A percentile compares a stretch with the other conserved stretches of the same genome.
phyloP scores from a whole-genome alignment of 176 grass and related monocot genomes.

The Microstegium vimineum region DNA sequence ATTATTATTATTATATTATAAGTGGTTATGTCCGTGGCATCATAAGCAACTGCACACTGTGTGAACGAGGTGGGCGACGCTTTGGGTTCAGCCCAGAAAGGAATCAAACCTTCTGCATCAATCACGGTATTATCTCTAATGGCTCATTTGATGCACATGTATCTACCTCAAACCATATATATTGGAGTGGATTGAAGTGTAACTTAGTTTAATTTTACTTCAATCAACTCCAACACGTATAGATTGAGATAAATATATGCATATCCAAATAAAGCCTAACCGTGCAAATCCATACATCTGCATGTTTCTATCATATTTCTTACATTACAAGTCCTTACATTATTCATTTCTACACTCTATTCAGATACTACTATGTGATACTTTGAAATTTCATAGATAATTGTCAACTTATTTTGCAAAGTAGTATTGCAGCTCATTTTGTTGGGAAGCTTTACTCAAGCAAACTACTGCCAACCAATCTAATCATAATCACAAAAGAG shows the following conservation, averaged over 20 bases:
- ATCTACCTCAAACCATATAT: no score
- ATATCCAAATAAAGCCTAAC: no score
- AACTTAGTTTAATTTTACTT: no score
- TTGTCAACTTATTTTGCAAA: background rate
- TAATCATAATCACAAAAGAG: background rate
- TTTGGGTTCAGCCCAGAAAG: slow-evolving; percentile 5
- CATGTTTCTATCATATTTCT: background rate
- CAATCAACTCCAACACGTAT: no score
- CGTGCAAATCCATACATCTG: background rate
- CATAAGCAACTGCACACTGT: background rate
- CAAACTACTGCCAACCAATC: background rate
- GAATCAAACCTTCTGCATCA: slow-evolving; percentile 24
- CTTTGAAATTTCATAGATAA: background rate
- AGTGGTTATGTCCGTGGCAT: background rate
- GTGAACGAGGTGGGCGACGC: background rate
- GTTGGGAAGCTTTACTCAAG: background rate
- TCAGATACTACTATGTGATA: background rate
- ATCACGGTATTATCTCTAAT: slow-evolving; percentile 16
- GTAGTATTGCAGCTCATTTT: background rate
- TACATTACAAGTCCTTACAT: background rate
- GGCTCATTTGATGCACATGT: no score
- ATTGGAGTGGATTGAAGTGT: no score
- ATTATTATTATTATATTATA: no score
- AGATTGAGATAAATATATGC: no score
- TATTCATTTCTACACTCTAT: background rate